Base-by-base conservation (phyloP, 805 yeast genomes). In the Blastobotrys mokoenaii region DNA sequence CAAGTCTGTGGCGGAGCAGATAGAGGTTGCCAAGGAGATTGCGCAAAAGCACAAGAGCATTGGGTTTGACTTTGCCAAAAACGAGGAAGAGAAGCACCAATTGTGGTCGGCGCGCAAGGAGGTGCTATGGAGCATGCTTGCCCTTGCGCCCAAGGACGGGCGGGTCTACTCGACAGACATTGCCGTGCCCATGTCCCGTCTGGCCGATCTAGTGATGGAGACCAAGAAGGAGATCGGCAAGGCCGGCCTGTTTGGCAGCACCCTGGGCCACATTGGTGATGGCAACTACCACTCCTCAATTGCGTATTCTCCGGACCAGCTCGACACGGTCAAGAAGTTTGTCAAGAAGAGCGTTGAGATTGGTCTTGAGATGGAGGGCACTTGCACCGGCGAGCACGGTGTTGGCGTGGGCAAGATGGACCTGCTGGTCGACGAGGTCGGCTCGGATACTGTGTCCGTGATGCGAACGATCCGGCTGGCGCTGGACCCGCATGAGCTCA, bases 351-450 rank as follows among this genome's bases (percentile, higher is more conserved):
- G 85, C 82, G 83, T 82, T 40, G 57, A 70, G 38, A 60, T 80
- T 35, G 94, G 90, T 0, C 64, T 85, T 14, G 72, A 66, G 1
- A 73, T 79, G 33, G 94, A 84, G 44, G 94, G 95, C 1, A 85
- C 95, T 1, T 80, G 87, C 52, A 82, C 88, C 3, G 95, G 95
- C 31, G 95, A 85, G 57, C 95, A 85, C 59, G 95, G 95, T 11
- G 76, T 86, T 34, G 95, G 95, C 7, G 54, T 51, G 11, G 89
- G 90, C 32, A 85, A 85, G 57, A 65, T 89, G 51, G 74, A 73
- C 25, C 78, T 70, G 47, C 61, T 85, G 30, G 65, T 71, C 25
- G 64, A 67, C 46, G 95, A 85, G 60, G 63, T 85, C 22, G 94
- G 93, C 1, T 68, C 69, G 3, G 80, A 74, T 1, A 76, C 93